These are phyloP conservation scores for Zea mays DNA, from an alignment of 176 grass and related monocot genomes.

Conservation along the genomic window Zm-B73-REFERENCE-NAM-5.0 NC_050096.1:275105501-275106000, in stretches of 20 bases:
- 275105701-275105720: background rate
- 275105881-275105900: background rate
- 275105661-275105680: constrained; percentile 17
- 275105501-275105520: background rate
- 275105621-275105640: background rate
- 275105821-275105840: background rate
- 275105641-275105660: background rate
- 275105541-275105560: too few species aligned
- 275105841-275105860: background rate
- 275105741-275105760: too few species aligned
- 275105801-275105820: too few species aligned
- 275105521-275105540: too few species aligned
- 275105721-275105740: too few species aligned
- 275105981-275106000: constrained; percentile 88
- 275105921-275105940: constrained; percentile 38
- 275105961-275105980: constrained; percentile 58
- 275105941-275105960: constrained; percentile 52
- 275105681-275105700: background rate
- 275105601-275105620: too few species aligned
- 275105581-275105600: background rate
- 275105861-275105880: background rate
- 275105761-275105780: too few species aligned
- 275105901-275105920: constrained; percentile 19
- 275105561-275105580: background rate
- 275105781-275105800: too few species aligned